A percentile compares a stretch with the other conserved stretches of the same genome.
Conservation (phyloP, 2,329 filamentous ascomycete genomes). For the Botrytis deweyae region DNA sequence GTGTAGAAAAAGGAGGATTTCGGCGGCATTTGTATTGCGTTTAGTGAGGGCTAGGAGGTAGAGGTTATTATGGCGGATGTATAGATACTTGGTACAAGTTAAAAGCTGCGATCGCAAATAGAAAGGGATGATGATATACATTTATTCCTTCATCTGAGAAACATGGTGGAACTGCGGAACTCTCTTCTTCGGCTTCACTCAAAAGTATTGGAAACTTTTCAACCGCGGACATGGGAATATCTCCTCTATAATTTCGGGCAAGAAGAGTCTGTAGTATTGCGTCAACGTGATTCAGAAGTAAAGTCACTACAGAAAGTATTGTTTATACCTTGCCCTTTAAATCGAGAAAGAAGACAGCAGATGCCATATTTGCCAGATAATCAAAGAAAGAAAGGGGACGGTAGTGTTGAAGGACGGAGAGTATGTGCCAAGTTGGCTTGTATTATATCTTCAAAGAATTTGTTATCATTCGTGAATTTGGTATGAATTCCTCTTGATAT, state of each 20-base stretch:
- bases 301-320: constrained; percentile 13
- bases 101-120: constrained; percentile 22
- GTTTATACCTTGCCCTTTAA: constrained; percentile 92
- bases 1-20: constrained; percentile 97
- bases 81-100: constrained; percentile 71
- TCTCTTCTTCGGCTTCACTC: constrained; percentile 98
- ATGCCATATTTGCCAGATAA: constrained; percentile 67
- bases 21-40: constrained; percentile 97
- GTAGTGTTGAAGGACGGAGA: neutral
- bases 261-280: constrained; percentile 73
- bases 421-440: constrained; percentile 27
- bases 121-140: constrained; percentile 50
- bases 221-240: constrained; percentile 98
- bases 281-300: constrained; percentile 28
- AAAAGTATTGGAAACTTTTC: constrained; percentile 96
- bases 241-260: constrained; percentile 96
- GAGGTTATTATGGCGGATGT: constrained; percentile 98
- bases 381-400: constrained; percentile 15
- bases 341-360: constrained; percentile 96
- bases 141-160: constrained; percentile 99
- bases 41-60: constrained; percentile 97
- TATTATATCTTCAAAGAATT: constrained; percentile 20
- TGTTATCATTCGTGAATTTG: constrained; percentile 29
- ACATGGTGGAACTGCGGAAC: constrained; percentile 92
- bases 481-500: neutral